Conservation (phyloP, 345 rosid genomes). For the Corymbia maculata region DNA sequence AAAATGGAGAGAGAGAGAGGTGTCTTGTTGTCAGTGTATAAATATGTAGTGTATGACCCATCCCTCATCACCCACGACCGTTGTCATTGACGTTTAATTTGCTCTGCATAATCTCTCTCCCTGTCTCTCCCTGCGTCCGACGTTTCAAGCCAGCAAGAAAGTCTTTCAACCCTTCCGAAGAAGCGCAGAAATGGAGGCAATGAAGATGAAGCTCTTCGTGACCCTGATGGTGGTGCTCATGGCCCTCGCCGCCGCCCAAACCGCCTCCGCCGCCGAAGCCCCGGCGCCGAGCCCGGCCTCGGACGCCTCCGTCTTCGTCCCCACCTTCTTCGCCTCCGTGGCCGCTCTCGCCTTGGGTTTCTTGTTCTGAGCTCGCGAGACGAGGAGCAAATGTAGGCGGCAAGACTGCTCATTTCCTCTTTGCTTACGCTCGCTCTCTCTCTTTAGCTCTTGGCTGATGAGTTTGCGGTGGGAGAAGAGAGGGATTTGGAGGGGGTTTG, state of each 20-base stretch:
- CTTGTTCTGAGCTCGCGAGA: neutral
- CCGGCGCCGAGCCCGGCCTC: conserved; percentile 18
- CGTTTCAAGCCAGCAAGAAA: neutral
- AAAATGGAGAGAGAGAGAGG: neutral
- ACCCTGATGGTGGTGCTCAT: conserved; percentile 1
- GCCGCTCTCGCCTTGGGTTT: conserved; percentile 7
- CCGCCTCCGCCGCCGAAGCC: conserved; percentile 5
- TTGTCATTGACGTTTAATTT: neutral
- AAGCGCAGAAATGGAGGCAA: conserved; percentile 4
- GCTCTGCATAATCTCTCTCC: neutral
- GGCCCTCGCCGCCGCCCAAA: neutral
- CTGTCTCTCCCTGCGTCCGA: neutral
- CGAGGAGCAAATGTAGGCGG: neutral
- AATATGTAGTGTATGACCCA: neutral
- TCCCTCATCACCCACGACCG: neutral
- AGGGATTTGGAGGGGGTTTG: neutral
- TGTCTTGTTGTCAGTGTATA: neutral
- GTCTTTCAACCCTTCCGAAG: neutral
- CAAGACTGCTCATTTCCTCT: neutral
- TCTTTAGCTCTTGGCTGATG: neutral
- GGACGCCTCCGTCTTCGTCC: conserved; percentile 1
- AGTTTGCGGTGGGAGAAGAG: neutral
- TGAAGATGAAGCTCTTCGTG: conserved; percentile 4
- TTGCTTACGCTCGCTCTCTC: neutral
- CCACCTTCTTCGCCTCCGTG: conserved; percentile 5